Evolutionary conservation across 176 grass and related monocot genomes (phyloP).

Genomic region (Guadua angustifolia): DNA sequence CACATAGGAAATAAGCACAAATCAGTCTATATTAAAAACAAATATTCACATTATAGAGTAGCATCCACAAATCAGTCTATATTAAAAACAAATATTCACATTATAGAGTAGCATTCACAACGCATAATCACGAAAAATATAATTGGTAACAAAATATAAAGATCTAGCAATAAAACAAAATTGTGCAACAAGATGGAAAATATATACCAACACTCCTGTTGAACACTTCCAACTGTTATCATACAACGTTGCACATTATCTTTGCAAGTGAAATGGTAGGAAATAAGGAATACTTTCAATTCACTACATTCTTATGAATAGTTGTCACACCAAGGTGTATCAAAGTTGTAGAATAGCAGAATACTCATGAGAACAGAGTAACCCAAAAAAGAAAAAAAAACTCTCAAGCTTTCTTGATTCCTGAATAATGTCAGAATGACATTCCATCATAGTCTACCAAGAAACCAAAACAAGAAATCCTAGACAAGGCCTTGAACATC

Average conservation of each 20-base stretch:
- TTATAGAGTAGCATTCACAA: too few species aligned
- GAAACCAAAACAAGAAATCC: neutral
- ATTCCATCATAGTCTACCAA: neutral
- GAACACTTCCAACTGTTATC: neutral
- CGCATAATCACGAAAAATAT: too few species aligned
- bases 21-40: too few species aligned
- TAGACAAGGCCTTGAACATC: neutral
- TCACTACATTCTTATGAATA: too few species aligned
- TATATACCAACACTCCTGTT: neutral
- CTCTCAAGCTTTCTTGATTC: conserved; percentile 17
- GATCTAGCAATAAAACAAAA: too few species aligned
- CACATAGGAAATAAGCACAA: too few species aligned
- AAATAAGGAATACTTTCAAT: neutral
- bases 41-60: too few species aligned
- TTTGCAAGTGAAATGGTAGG: neutral
- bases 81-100: too few species aligned
- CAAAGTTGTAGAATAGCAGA: neutral
- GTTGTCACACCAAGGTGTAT: conserved; percentile 24
- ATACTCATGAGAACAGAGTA: conserved; percentile 28
- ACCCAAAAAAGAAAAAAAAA: neutral
- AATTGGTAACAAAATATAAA: too few species aligned
- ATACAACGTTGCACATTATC: neutral
- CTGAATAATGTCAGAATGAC: neutral
- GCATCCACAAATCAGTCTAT: too few species aligned
- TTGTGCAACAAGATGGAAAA: too few species aligned